phyloP scores from a whole-genome alignment of 352 stramenopile genomes.

The Proteromonas lacertae region DNA sequence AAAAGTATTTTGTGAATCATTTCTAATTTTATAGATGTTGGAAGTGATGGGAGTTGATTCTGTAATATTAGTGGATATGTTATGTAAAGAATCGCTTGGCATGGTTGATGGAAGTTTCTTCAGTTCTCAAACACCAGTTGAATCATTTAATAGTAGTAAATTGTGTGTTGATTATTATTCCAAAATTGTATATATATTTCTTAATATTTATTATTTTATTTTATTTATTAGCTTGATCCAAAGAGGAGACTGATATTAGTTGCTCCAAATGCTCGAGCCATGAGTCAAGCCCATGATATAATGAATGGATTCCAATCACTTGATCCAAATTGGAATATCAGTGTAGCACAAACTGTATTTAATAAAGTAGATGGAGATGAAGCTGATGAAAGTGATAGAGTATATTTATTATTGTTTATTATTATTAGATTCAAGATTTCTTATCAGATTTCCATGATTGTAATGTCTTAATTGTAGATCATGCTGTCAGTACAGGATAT shows the following conservation, averaged over 20 bases:
- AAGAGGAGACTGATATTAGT: conserved; percentile 30
- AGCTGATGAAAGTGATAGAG: neutral
- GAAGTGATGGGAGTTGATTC: conserved; percentile 64
- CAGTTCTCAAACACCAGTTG: conserved; percentile 39
- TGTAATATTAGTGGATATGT: conserved; percentile 57
- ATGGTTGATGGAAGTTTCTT: conserved; percentile 66
- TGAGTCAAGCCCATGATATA: conserved; percentile 36
- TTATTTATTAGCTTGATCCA: too few species aligned
- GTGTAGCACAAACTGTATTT: neutral
- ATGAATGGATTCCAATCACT: conserved; percentile 40
- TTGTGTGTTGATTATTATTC: conserved; percentile 53
- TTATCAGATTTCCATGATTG: conserved; percentile 43
- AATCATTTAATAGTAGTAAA: conserved; percentile 56
- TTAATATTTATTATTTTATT: too few species aligned
- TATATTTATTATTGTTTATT: neutral
- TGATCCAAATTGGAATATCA: neutral
- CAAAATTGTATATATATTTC: conserved; percentile 30
- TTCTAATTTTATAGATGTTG: too few species aligned
- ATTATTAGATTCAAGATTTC: conserved; percentile 12
- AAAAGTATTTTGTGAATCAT: conserved; percentile 26
- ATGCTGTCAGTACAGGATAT: conserved; percentile 42
- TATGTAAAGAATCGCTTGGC: conserved; percentile 41
- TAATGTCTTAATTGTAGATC: conserved; percentile 56
- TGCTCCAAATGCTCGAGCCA: conserved; percentile 38
- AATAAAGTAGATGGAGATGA: neutral